Percentiles rank a stretch among this genome's conserved stretches.
phyloP scores from a whole-genome alignment of 2,329 filamentous ascomycete species.

The Stagonosporopsis vannaccii region DNA sequence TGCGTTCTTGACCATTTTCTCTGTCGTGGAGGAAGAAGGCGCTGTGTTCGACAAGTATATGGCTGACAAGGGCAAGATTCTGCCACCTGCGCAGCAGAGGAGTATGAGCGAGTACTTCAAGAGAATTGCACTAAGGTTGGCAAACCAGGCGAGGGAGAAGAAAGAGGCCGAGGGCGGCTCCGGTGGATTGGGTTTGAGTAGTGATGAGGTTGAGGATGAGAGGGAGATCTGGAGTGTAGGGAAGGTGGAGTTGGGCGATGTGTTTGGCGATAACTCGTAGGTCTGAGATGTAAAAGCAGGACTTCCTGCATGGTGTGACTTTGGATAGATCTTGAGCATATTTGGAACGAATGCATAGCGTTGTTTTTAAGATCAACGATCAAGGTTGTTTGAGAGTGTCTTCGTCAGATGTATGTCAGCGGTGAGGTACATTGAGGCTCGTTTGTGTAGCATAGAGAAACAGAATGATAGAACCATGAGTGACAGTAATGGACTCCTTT shows the following conservation, averaged over 20 bases:
- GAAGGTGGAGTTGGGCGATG: conserved; percentile 80
- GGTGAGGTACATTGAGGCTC: no score
- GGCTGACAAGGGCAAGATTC: conserved; percentile 67
- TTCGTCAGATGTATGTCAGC: no score
- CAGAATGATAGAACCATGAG: no score
- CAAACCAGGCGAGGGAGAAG: conserved; percentile 85
- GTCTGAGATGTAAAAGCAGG: conserved; percentile 11
- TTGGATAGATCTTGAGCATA: background rate
- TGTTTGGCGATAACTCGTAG: conserved; percentile 35
- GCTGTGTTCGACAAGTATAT: conserved; percentile 93
- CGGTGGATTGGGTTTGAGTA: conserved; percentile 83
- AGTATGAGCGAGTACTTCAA: conserved; percentile 98
- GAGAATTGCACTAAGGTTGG: conserved; percentile 83
- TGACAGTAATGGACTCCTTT: no score
- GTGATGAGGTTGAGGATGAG: conserved; percentile 93
- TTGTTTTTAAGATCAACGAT: background rate
- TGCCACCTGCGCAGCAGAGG: conserved; percentile 78
- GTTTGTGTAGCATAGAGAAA: no score
- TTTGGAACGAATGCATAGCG: conserved; percentile 19
- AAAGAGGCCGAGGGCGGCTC: conserved; percentile 90
- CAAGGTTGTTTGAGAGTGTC: background rate
- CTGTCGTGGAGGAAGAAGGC: conserved; percentile 84
- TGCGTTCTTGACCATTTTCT: conserved; percentile 89
- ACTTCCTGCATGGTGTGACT: background rate
- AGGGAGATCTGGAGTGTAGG: conserved; percentile 96